A percentile compares a stretch with the other conserved stretches of the same genome.
phyloP scores from a whole-genome alignment of 495 filamentous ascomycete genomes.

The Neurospora sp. region DNA sequence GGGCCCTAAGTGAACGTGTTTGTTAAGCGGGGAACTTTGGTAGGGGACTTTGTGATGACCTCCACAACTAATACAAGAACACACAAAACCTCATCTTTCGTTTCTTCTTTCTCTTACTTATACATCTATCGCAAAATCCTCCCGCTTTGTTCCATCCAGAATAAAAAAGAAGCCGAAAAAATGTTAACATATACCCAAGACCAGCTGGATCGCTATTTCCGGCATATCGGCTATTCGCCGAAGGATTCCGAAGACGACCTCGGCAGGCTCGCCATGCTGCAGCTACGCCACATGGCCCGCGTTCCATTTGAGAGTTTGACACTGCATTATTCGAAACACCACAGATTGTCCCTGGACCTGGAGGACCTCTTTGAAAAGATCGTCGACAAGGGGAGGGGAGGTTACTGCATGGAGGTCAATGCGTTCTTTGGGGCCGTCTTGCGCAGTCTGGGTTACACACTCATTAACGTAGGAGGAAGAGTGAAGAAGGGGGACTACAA shows the following conservation, averaged over 20 bases:
- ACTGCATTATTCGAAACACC: slow-evolving; percentile 38
- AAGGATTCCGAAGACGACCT: slow-evolving; percentile 10
- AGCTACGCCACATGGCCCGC: slow-evolving; percentile 42
- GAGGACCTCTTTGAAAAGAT: slow-evolving; percentile 55
- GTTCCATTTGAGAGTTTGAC: slow-evolving; percentile 65
- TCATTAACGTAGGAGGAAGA: slow-evolving; percentile 37
- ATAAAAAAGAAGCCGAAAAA: not conserved
- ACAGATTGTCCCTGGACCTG: slow-evolving; percentile 45
- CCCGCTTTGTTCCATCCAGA: not conserved
- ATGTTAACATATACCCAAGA: slow-evolving; percentile 17
- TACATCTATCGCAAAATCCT: not conserved
- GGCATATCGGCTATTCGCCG: slow-evolving; percentile 31
- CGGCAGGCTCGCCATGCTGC: slow-evolving; percentile 28
- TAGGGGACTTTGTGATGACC: not conserved
- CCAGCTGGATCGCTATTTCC: slow-evolving; percentile 25
- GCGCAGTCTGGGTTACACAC: slow-evolving; percentile 48
- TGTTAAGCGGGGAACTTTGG: not conserved
- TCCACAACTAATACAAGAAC: not conserved
- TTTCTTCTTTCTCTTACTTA: not conserved
- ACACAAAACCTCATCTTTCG: not conserved
- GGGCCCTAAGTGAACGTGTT: not conserved
- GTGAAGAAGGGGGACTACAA: slow-evolving; percentile 24
- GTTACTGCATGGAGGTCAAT: slow-evolving; percentile 73
- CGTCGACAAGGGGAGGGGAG: slow-evolving; percentile 42
- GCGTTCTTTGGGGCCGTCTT: slow-evolving; percentile 56